phyloP scores from a whole-genome alignment of 2,329 filamentous ascomycete genomes.

The Piedraia hortae region DNA sequence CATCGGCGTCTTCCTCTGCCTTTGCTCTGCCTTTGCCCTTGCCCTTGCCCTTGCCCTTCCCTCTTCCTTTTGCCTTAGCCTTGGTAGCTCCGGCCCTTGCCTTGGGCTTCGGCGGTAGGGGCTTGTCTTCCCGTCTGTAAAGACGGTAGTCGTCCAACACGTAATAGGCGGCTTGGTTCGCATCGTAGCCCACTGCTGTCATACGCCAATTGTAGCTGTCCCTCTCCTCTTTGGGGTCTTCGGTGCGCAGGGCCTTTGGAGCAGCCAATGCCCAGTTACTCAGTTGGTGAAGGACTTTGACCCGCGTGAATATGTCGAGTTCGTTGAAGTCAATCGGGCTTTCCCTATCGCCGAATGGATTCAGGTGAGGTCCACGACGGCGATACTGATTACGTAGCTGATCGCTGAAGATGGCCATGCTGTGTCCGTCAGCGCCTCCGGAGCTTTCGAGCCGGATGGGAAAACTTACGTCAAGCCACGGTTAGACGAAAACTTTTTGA shows the following conservation, averaged over 20 bases:
- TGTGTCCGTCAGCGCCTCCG: constrained; percentile 14
- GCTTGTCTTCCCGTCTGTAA: constrained; percentile 62
- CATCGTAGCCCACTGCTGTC: constrained; percentile 69
- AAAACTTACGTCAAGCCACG: constrained; percentile 58
- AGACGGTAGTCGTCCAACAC: constrained; percentile 83
- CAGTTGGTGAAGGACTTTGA: constrained; percentile 60
- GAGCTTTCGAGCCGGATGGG: neutral
- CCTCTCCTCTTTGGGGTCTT: constrained; percentile 62
- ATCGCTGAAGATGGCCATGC: constrained; percentile 70
- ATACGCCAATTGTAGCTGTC: constrained; percentile 25
- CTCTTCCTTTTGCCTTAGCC: constrained; percentile 26
- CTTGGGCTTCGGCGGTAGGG: constrained; percentile 27
- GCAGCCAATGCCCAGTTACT: constrained; percentile 74
- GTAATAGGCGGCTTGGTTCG: constrained; percentile 62
- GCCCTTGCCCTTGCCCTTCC: constrained; percentile 26
- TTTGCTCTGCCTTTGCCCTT: constrained; percentile 42
- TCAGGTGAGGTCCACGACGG: constrained; percentile 48
- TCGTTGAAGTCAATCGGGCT: constrained; percentile 45
- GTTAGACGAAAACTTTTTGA: constrained; percentile 86
- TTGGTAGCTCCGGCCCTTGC: constrained; percentile 27
- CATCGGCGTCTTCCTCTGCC: constrained; percentile 17
- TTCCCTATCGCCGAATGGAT: constrained; percentile 65
- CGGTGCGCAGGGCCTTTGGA: constrained; percentile 61
- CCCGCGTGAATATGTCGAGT: constrained; percentile 61
- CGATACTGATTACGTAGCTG: constrained; percentile 74